Evolutionary conservation across 2,329 filamentous ascomycete species (phyloP).

Genomic region (Scopulariopsis brevicaulis): DNA sequence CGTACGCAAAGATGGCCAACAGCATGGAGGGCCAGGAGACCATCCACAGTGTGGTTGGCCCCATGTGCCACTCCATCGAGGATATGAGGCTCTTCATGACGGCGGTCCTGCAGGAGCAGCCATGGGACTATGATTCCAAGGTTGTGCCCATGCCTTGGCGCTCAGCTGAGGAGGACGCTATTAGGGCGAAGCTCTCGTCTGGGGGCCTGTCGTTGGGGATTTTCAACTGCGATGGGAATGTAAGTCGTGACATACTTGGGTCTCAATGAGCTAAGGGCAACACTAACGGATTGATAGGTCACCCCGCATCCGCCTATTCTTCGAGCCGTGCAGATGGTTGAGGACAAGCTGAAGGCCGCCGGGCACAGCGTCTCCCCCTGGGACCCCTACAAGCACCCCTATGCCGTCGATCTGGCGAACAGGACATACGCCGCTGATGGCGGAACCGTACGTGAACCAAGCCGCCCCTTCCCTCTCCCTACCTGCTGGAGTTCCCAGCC

Average conservation of each 20-base stretch:
- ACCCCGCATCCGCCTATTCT: conserved; percentile 23
- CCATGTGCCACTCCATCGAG: conserved; percentile 22
- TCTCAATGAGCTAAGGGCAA: not conserved
- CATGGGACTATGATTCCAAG: conserved; percentile 27
- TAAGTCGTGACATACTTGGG: conserved; percentile 9
- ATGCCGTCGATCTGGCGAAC: conserved; percentile 13
- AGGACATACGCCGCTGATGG: conserved; percentile 17
- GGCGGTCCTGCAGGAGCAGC: conserved; percentile 20
- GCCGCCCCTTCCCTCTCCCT: not conserved
- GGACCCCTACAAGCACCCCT: conserved; percentile 17
- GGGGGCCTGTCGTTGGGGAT: conserved; percentile 18
- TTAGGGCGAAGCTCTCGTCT: conserved; percentile 13
- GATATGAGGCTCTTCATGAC: conserved; percentile 28
- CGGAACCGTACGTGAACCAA: conserved; percentile 12
- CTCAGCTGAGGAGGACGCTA: conserved; percentile 12
- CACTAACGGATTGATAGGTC: conserved; percentile 9
- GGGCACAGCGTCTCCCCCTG: conserved; percentile 18
- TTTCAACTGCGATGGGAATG: conserved; percentile 20
- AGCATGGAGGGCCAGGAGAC: conserved; percentile 11
- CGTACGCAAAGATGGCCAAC: conserved; percentile 7
- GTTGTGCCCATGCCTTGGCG: conserved; percentile 3
- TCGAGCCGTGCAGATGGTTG: conserved; percentile 16
- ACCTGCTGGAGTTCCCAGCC: not conserved
- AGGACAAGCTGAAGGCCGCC: conserved; percentile 12
- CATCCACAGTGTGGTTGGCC: conserved; percentile 25